Evolutionary conservation across 2,329 filamentous ascomycete species (phyloP), one percentile per base, ranked within the genome.

Genomic region (Curvularia sp.): DNA sequence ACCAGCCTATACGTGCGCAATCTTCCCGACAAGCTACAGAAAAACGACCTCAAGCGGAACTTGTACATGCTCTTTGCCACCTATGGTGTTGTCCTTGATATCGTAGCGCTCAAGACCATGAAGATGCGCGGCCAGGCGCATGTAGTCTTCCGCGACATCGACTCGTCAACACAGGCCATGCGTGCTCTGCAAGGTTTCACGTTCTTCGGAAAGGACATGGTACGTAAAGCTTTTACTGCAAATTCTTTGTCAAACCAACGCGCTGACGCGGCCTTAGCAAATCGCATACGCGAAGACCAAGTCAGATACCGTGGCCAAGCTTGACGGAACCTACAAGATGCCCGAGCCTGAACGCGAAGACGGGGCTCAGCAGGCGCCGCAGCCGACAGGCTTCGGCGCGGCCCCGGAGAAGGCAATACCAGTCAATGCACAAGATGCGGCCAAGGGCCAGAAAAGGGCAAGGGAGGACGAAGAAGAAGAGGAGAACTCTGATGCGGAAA

Each of bases 71-170:
- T 98, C 12, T 98, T 98, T 77, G 92, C 93, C 10, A 96, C 93
- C 13, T 96, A 97, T 75, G 95, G 95, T 41, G 88, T 92, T 0
- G 90, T 99, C 15, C 86, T 99, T 58, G 95, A 99, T 75, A 87
- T 99, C 20, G 90, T 97, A 49, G 91, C 92, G 30, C 83, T 97
- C 68, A 96, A 93, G 81, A 96, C 92, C 1, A 84, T 84, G 76
- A 92, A 92, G 80, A 97, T 98, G 93, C 89, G 95, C 49, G 95
- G 95, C 3, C 95, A 99, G 79, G 95, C 95, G 61, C 95, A 98
- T 73, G 83, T 99, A 60, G 90, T 95, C 13, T 98, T 93, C 76
- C 87, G 91, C 58, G 94, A 99, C 75, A 83, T 94, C 33, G 90
- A 97, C 66, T 88, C 92, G n/a, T 92, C 93, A 51, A 97, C 93